Evolutionary conservation across 768 basidiomycete species (phyloP), one percentile per base, ranked within the genome.

Genomic region (Pisolithus sp.): DNA sequence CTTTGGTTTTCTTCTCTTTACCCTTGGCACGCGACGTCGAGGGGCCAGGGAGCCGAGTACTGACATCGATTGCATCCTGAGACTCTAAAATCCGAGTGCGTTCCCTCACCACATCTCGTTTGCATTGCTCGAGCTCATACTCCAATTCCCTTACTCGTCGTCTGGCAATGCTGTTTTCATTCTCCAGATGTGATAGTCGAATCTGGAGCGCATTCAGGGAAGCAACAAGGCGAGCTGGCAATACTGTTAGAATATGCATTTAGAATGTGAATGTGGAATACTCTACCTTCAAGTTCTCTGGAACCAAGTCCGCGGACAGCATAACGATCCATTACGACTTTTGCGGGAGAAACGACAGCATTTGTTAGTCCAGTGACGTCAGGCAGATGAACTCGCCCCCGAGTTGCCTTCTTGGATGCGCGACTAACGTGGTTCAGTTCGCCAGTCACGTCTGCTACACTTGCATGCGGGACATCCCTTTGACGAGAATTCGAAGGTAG

Each of bases 81-180:
- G 76, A 74, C 49, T 84, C 80, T 31, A 81, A 67, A 12, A 87
- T 72, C 23, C 80, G 70, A 3, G 83, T 83, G 13, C 87, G 77
- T 62, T 92, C 89, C 50, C 74, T 71, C 1, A 76, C 78, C 2
- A 89, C 85, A 42, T 93, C 87, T n/a, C 78, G 76, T 62, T 86
- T 89, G 57, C 88, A 89, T 13, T 79, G 78, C 55, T 95, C 91
- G 6, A 96, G 75, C 63, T 95, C 93, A 50, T 77, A 72, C 67
- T 96, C 93, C 2, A 96, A 76, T 62, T 95, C 93, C 36, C 82
- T 72, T n/a, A 96, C 88, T 17, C 92, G 76, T 23, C 87, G 75
- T 2, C 89, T 77, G 5, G 91, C 92, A 8, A 89, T 78, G 4
- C 83, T 74, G 57, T 94, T 94, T 61, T 95, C 89, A 0, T 81